Base-by-base conservation (phyloP, 495 filamentous ascomycete genomes). In the Penicillium parvum region DNA sequence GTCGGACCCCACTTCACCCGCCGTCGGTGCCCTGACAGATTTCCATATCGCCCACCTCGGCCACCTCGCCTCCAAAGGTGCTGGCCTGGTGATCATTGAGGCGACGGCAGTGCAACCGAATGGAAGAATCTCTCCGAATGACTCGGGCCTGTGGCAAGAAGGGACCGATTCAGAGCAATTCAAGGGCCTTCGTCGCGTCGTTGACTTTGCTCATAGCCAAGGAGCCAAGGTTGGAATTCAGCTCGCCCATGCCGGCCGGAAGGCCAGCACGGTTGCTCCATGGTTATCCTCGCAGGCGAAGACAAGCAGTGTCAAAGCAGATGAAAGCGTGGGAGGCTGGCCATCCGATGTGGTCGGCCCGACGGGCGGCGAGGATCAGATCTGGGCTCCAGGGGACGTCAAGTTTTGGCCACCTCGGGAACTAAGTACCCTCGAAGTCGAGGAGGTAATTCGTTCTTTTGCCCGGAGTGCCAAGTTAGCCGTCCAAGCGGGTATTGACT, bases 171-270 rank as follows among this genome's bases (percentile, higher is more conserved):
- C 61, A 0, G 61, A 60, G 42, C 86, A 90, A 49, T 83, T 87
- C 55, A 71, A 75, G 35, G 73, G 74, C 0, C 66, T 89, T 21
- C 72, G 74, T 48, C 74, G 74, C 32, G 71, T 86, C 27, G 78
- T 75, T 29, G 75, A 84, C 46, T 84, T 80, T 46, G 57, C 58
- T 9, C 73, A 75, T 37, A 74, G 68, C 17, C 86, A 90, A 60
- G 73, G 73, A 47, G 77, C 78, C 47, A 80, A 86, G 55, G 62
- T 83, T 25, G 84, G 75, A 10, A 81, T 90, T 47, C 86, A 90
- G 63, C 72, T 90, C 8, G 80, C 68, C 3, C 86, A 90, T 53
- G 84, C 84, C 15, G 86, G 86, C 10, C 74, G 86, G 30, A 90
- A 90, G 61, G 83, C 77, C 2, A 81, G 77, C 50, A 79, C 72